Conservation (phyloP, 352 stramenopile species). For the Pythium rhizo-oryzae region DNA sequence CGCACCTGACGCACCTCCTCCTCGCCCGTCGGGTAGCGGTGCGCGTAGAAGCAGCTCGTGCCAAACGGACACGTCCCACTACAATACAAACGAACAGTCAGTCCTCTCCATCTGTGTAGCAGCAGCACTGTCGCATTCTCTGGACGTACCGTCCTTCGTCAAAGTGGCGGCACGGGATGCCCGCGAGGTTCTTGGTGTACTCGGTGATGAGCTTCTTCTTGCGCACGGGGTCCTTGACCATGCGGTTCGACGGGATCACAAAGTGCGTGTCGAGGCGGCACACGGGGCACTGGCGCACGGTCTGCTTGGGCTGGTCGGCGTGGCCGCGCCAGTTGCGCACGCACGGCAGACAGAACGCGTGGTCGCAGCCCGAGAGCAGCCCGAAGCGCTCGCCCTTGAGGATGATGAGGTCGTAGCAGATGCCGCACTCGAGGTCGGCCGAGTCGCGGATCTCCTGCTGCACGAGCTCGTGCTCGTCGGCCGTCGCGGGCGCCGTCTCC, state of each 20-base stretch:
- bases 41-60: constrained; percentile 88
- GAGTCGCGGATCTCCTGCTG: constrained; percentile 69
- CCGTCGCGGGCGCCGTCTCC: constrained; percentile 39
- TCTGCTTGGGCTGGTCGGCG: constrained; percentile 73
- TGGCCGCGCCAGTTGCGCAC: constrained; percentile 78
- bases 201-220: constrained; percentile 70
- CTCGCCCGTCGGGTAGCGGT: constrained; percentile 69
- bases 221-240: constrained; percentile 64
- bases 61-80: constrained; percentile 84
- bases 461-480: constrained; percentile 55
- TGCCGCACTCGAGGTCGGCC: constrained; percentile 78
- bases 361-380: constrained; percentile 75
- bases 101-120: neutral
- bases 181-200: constrained; percentile 74
- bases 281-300: constrained; percentile 74
- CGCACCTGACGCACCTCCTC: constrained; percentile 63
- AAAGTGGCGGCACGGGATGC: constrained; percentile 85
- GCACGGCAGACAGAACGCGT: constrained; percentile 85
- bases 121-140: too few relatives aligned
- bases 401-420: constrained; percentile 85
- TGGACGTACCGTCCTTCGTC: constrained; percentile 65
- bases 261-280: constrained; percentile 83
- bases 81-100: constrained; percentile 22
- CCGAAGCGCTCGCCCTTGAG: constrained; percentile 80
- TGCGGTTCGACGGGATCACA: constrained; percentile 82